These are phyloP conservation scores for Otatea glauca DNA, from an alignment of 176 grass and related monocot genomes.

Conservation along the genomic window DNA sequence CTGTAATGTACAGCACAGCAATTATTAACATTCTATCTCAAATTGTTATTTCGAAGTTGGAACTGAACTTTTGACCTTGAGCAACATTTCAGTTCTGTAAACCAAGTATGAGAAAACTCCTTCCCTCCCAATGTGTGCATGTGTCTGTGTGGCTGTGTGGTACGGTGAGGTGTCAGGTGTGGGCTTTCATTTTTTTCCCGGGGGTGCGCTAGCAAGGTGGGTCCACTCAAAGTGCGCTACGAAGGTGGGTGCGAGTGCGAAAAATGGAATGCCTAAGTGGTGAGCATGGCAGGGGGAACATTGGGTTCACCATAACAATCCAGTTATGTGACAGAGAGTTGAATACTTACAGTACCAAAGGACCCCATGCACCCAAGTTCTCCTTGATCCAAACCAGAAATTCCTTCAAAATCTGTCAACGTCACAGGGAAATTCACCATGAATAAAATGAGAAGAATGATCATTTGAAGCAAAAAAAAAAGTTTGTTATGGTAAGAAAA, in stretches of 20 bases:
- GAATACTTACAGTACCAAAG: slow-evolving; percentile 92
- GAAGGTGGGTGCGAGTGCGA: background rate
- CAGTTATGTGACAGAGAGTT: slow-evolving; percentile 9
- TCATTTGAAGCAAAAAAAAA: background rate
- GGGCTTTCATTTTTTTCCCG: background rate
- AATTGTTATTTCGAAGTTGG: slow-evolving; percentile 12
- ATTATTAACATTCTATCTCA: slow-evolving; percentile 36
- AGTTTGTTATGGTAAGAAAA: background rate
- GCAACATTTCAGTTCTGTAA: slow-evolving; percentile 20
- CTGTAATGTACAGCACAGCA: slow-evolving; percentile 50
- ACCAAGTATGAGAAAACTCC: slow-evolving; percentile 18
- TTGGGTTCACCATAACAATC: slow-evolving; percentile 7
- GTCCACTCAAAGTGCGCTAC: background rate
- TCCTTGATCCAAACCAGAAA: slow-evolving; percentile 97
- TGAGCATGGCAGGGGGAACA: background rate
- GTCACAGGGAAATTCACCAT: background rate
- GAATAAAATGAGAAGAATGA: slow-evolving; percentile 28
- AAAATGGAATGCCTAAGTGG: slow-evolving; percentile 28
- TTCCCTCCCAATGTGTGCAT: background rate
- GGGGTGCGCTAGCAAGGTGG: background rate
- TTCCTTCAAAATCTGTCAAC: slow-evolving; percentile 87
- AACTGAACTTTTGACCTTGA: background rate
- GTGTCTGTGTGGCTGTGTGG: background rate
- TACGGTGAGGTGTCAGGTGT: background rate
- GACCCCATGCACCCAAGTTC: slow-evolving; percentile 95